Percentiles rank a stretch among this genome's conserved stretches.
Conservation (phyloP, 805 yeast genomes). For the Yamadazyma akitaensis region DNA sequence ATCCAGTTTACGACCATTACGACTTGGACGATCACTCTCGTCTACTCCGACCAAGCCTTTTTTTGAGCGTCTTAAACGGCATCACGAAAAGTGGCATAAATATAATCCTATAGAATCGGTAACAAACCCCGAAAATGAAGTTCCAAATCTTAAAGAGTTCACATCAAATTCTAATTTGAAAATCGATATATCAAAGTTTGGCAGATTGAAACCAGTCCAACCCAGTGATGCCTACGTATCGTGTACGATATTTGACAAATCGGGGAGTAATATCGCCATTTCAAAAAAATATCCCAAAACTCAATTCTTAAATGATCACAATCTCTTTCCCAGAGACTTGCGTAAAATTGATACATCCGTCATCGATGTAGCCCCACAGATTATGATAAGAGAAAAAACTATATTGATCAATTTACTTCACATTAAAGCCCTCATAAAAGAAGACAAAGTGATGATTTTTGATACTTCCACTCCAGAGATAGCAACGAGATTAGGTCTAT, state of each 20-base stretch:
- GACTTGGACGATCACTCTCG: neutral
- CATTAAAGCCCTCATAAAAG: slow-evolving; percentile 84
- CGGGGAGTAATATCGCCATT: slow-evolving; percentile 67
- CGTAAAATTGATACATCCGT: slow-evolving; percentile 75
- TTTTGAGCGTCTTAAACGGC: neutral
- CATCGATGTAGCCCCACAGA: slow-evolving; percentile 83
- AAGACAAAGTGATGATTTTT: slow-evolving; percentile 76
- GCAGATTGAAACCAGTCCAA: slow-evolving; percentile 37
- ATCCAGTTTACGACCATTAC: neutral
- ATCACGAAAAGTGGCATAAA: neutral
- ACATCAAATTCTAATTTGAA: slow-evolving; percentile 14
- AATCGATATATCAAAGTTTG: slow-evolving; percentile 10
- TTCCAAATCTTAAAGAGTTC: slow-evolving; percentile 14
- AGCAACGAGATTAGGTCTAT: slow-evolving; percentile 68
- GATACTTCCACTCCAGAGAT: slow-evolving; percentile 68
- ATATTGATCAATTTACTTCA: slow-evolving; percentile 80
- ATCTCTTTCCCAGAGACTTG: slow-evolving; percentile 80
- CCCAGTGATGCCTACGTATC: slow-evolving; percentile 56
- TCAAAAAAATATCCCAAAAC: slow-evolving; percentile 73
- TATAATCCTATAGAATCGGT: slow-evolving; percentile 11
- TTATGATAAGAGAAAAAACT: slow-evolving; percentile 74
- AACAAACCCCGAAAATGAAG: slow-evolving; percentile 7
- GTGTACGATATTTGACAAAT: slow-evolving; percentile 75
- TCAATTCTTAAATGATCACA: slow-evolving; percentile 65
- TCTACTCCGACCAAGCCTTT: neutral